Conservation (phyloP, 1,139 yeast genomes). For the Scheffersomyces parashehatae region DNA sequence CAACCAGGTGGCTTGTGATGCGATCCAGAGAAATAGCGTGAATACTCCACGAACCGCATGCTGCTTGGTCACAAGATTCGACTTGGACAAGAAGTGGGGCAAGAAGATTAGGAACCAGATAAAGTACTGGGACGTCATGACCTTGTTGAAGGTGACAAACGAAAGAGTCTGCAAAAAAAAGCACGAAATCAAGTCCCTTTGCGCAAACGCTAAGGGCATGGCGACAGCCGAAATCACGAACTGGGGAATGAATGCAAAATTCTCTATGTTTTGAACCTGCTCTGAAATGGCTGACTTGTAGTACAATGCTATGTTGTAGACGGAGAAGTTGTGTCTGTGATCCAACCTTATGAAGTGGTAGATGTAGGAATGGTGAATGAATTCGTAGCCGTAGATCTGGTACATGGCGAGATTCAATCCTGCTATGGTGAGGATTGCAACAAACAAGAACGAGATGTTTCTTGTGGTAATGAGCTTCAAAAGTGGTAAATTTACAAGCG, state of each 20-base stretch:
- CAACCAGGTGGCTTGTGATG: slow-evolving; percentile 78
- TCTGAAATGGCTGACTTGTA: slow-evolving; percentile 49
- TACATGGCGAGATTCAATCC: slow-evolving; percentile 61
- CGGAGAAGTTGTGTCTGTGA: slow-evolving; percentile 92
- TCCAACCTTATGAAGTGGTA: slow-evolving; percentile 84
- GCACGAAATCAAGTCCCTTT: slow-evolving; percentile 56
- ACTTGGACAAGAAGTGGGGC: slow-evolving; percentile 65
- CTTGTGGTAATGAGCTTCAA: slow-evolving; percentile 41
- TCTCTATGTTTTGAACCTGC: slow-evolving; percentile 27
- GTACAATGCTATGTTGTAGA: slow-evolving; percentile 79
- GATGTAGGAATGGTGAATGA: slow-evolving; percentile 73
- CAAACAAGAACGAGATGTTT: slow-evolving; percentile 47
- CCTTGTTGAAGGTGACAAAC: slow-evolving; percentile 90
- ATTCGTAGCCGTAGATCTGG: slow-evolving; percentile 68
- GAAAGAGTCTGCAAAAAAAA: slow-evolving; percentile 87
- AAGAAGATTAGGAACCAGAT: slow-evolving; percentile 87
- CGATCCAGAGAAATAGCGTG: slow-evolving; percentile 60
- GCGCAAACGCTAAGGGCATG: slow-evolving; percentile 60
- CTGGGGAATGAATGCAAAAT: slow-evolving; percentile 83
- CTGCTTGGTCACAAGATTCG: slow-evolving; percentile 30
- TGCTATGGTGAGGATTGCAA: slow-evolving; percentile 44
- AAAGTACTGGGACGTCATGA: slow-evolving; percentile 91
- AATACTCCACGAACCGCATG: slow-evolving; percentile 31
- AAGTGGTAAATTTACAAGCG: slow-evolving; percentile 28
- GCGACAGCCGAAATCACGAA: slow-evolving; percentile 57